phyloP scores from a whole-genome alignment of 2,329 filamentous ascomycete genomes.

The Penicillium sp. region DNA sequence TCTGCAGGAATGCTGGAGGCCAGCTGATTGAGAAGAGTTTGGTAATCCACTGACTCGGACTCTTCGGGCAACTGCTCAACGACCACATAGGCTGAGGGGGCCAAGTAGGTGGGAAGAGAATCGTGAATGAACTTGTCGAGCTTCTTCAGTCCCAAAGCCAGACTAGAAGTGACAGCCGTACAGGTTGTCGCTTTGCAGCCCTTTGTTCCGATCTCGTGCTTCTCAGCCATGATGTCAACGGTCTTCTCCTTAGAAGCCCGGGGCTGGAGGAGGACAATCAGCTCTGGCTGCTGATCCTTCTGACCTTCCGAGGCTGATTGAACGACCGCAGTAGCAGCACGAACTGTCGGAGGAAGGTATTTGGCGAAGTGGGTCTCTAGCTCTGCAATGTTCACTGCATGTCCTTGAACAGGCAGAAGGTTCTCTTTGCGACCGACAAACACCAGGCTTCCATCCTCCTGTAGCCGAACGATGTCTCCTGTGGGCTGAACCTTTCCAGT shows the following conservation, averaged over 20 bases:
- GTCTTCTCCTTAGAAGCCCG: slow-evolving; percentile 23
- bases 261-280: slow-evolving; percentile 38
- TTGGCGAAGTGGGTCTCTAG: slow-evolving; percentile 41
- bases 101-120: slow-evolving; percentile 48
- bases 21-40: slow-evolving; percentile 27
- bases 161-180: slow-evolving; percentile 27
- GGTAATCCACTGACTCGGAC: slow-evolving; percentile 31
- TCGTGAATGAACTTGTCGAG: slow-evolving; percentile 46
- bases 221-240: slow-evolving; percentile 27
- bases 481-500: slow-evolving; percentile 30
- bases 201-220: slow-evolving; percentile 24
- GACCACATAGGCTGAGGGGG: slow-evolving; percentile 45
- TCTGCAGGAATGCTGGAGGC: slow-evolving; percentile 20
- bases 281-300: slow-evolving; percentile 12
- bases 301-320: slow-evolving; percentile 16
- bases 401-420: slow-evolving; percentile 35
- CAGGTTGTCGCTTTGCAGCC: slow-evolving; percentile 15
- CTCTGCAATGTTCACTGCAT: slow-evolving; percentile 42
- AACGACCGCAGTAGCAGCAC: slow-evolving; percentile 30
- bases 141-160: slow-evolving; percentile 40
- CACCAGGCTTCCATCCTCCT: slow-evolving; percentile 28
- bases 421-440: slow-evolving; percentile 38
- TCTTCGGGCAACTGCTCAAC: slow-evolving; percentile 39
- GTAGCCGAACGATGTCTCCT: slow-evolving; percentile 33
- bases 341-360: slow-evolving; percentile 33